phyloP scores from a whole-genome alignment of 495 filamentous ascomycete species.

The Apodospora peruviana region DNA sequence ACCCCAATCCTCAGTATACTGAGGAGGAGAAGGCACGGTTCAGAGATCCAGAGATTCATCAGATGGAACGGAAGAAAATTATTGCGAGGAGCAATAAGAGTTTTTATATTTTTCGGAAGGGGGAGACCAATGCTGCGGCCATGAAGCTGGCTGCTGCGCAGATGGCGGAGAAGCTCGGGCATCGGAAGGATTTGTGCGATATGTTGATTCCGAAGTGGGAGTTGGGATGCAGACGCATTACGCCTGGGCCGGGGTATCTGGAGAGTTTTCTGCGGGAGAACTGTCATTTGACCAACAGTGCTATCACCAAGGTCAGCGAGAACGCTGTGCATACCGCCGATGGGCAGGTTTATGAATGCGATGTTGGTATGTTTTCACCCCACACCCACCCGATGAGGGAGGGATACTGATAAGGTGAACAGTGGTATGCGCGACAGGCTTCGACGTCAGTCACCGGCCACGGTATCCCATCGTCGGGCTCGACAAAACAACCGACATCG shows the following conservation, averaged over 20 bases:
- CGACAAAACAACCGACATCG: conserved; percentile 37
- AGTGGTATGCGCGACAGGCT: conserved; percentile 56
- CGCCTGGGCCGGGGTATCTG: conserved; percentile 56
- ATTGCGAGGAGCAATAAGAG: conserved; percentile 29
- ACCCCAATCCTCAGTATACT: conserved; percentile 10
- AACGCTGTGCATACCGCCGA: conserved; percentile 42
- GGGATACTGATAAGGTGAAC: not conserved
- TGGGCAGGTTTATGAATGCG: conserved; percentile 33
- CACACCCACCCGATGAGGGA: not conserved
- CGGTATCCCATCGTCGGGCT: conserved; percentile 48
- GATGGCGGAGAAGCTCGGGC: conserved; percentile 23
- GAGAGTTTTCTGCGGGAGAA: conserved; percentile 53
- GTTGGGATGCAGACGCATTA: conserved; percentile 55
- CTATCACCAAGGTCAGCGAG: conserved; percentile 44
- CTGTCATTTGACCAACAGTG: conserved; percentile 41
- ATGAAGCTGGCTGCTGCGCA: conserved; percentile 30
- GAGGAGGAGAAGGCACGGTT: conserved; percentile 29
- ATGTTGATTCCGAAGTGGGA: conserved; percentile 51
- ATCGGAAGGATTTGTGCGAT: conserved; percentile 25
- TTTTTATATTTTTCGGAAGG: conserved; percentile 34
- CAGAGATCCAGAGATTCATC: conserved; percentile 18
- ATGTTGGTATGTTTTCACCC: not conserved
- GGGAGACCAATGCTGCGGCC: conserved; percentile 25
- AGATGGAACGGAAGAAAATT: conserved; percentile 20
- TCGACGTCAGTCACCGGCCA: conserved; percentile 47